A percentile compares a stretch with the other conserved stretches of the same genome.
These are phyloP conservation scores for Calonectria multiphialidica DNA, from an alignment of 2,329 filamentous ascomycete genomes.

Conservation along the genomic window DNA sequence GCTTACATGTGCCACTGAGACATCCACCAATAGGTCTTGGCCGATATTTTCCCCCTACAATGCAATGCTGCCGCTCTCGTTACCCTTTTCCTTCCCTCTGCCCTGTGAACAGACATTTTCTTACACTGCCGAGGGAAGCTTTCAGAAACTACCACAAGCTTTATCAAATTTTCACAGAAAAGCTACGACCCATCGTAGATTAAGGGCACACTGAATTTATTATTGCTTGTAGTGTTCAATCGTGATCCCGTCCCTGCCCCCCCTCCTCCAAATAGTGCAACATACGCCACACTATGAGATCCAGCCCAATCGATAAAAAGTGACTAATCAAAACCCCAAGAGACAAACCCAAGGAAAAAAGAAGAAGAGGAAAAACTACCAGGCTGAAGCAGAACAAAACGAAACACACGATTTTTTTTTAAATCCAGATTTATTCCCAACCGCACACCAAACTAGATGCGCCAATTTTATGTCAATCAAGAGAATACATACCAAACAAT, in stretches of 20 bases:
- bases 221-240: neutral
- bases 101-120: neutral
- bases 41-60: neutral
- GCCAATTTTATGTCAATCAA: neutral
- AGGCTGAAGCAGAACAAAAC: neutral
- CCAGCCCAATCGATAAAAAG: neutral
- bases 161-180: neutral
- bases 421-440: neutral
- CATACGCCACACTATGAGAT: neutral
- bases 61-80: neutral
- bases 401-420: neutral
- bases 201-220: neutral
- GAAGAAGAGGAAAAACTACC: neutral
- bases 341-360: neutral
- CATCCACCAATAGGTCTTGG: neutral
- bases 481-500: neutral
- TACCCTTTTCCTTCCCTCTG: neutral
- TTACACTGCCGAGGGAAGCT: neutral
- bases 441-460: neutral
- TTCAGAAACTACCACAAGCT: neutral
- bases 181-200: no score
- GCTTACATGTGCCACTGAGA: neutral
- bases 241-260: neutral
- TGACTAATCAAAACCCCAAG: neutral
- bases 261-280: neutral